Evolutionary conservation across 164 flowering plant species (phyloP).

Genomic region (Cinnamomum chago): DNA sequence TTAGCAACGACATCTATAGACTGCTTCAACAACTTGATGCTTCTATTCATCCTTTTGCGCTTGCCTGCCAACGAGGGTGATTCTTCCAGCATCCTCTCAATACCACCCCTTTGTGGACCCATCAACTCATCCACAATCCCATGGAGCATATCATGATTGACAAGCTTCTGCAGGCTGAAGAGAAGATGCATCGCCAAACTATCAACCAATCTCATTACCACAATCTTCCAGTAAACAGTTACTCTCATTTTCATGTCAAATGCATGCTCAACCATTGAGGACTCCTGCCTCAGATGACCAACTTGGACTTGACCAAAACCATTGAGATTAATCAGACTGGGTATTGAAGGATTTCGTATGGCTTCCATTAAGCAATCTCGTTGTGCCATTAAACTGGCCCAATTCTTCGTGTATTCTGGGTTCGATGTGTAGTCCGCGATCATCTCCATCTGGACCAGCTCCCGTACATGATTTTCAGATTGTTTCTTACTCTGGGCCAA

Average conservation of each 20-base stretch:
- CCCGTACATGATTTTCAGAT: constrained; percentile 18
- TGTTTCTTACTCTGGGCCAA: constrained; percentile 13
- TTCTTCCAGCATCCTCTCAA: constrained; percentile 29
- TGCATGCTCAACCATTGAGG: constrained; percentile 17
- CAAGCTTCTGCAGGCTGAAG: constrained; percentile 7
- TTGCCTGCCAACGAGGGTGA: constrained; percentile 21
- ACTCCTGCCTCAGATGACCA: constrained; percentile 15
- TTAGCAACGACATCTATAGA: constrained; percentile 9
- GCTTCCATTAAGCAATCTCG: constrained; percentile 7
- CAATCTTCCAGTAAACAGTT: constrained; percentile 33
- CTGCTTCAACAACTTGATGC: constrained; percentile 24
- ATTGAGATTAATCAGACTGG: not conserved
- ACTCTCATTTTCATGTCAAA: constrained; percentile 36
- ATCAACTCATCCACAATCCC: constrained; percentile 25
- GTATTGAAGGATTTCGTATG: not conserved
- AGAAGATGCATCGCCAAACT: constrained; percentile 19
- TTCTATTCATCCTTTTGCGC: constrained; percentile 21
- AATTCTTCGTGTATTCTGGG: constrained; percentile 21
- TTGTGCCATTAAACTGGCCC: constrained; percentile 19
- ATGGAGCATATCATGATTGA: constrained; percentile 15
- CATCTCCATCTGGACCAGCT: constrained; percentile 36
- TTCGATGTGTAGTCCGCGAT: constrained; percentile 32
- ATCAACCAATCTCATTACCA: constrained; percentile 28
- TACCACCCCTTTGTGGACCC: constrained; percentile 19
- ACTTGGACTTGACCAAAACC: constrained; percentile 22